phyloP scores from a whole-genome alignment of 345 rosid genomes.

The Sonneratia caseolaris region DNA sequence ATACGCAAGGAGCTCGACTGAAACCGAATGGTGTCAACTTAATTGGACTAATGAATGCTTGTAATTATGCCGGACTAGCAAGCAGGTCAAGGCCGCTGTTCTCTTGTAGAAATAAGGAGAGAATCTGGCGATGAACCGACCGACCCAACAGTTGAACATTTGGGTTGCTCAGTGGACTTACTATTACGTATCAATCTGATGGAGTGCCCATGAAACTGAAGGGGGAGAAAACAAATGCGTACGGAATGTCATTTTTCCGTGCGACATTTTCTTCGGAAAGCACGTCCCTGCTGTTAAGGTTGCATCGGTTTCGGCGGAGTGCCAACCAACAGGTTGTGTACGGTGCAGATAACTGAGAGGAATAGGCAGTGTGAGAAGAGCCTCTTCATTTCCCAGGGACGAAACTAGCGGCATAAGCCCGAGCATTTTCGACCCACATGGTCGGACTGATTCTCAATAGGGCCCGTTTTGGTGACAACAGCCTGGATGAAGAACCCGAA shows the following conservation, averaged over 20 bases:
- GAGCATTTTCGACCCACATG: conserved; percentile 89
- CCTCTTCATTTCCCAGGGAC: conserved; percentile 74
- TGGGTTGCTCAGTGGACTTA: conserved; percentile 52
- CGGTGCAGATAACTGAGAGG: not conserved
- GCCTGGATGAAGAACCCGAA: conserved; percentile 96
- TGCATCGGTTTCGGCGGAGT: conserved; percentile 9
- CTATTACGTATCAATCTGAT: conserved; percentile 28
- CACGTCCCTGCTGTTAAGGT: not conserved
- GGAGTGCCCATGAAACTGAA: conserved; percentile 51
- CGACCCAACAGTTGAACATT: conserved; percentile 35
- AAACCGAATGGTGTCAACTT: conserved; percentile 48
- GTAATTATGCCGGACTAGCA: conserved; percentile 60
- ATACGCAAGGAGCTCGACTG: conserved; percentile 31
- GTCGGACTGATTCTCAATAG: conserved; percentile 81
- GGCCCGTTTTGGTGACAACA: conserved; percentile 91
- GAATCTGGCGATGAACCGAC: conserved; percentile 39
- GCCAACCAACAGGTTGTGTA: not conserved
- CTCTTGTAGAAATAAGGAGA: conserved; percentile 40
- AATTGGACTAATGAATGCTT: conserved; percentile 60
- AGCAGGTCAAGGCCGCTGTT: conserved; percentile 27
- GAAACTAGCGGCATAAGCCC: conserved; percentile 98
- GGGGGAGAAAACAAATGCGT: too few species aligned
- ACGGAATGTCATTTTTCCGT: not conserved
- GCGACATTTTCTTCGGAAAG: not conserved
- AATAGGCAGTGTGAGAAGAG: not conserved